Base-by-base conservation (phyloP, 441 rosid genomes). In the Croton setiger region DNA sequence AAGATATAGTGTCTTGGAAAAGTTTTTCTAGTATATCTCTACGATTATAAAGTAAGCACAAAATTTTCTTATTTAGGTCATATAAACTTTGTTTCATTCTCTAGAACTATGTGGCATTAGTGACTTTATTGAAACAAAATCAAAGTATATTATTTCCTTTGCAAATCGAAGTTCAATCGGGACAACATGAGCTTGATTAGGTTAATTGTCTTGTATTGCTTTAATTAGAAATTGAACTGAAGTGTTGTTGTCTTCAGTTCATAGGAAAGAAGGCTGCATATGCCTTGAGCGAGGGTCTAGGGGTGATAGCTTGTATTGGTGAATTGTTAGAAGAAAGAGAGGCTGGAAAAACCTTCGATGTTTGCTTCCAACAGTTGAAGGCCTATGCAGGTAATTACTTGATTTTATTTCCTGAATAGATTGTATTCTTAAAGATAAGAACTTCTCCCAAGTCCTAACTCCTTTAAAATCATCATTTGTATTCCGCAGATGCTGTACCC, bases 231-330 rank as follows among this genome's bases (percentile, higher is more conserved):
- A 48, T 37, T 52, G 63, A 31, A 62, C 72, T 44, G 66, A 78
- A 74, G 35, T 31, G 72, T 74, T 78, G 20, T 23, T 56, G 53
- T 74, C 67, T 68, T 37, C 85, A 92, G 96, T 95, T 95, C 74
- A 90, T 95, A 43, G 99, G 99, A 67, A 95, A 92, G 86, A 95
- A 95, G 72, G 99, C 96, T 79, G 96, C 91, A 21, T 90, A 84
- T 54, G 96, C 99, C 31, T 79, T 95, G 82, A 87, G 74, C 43
- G 83, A 92, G 80, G 93, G 95, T 64, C 88, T 92, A 66, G 95
- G 91, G 62, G 97, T 90, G 23, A 89, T 92, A 33, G 96, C 98
- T 68, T 95, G 99, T 80, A 86, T 95, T 49, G 98, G 97, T 65
- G 98, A 95, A 74, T 81, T 80, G 58, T 75, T 95, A 48, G 86